Conservation (phyloP, 495 filamentous ascomycete genomes). For the Tetracladium marchalianum region DNA sequence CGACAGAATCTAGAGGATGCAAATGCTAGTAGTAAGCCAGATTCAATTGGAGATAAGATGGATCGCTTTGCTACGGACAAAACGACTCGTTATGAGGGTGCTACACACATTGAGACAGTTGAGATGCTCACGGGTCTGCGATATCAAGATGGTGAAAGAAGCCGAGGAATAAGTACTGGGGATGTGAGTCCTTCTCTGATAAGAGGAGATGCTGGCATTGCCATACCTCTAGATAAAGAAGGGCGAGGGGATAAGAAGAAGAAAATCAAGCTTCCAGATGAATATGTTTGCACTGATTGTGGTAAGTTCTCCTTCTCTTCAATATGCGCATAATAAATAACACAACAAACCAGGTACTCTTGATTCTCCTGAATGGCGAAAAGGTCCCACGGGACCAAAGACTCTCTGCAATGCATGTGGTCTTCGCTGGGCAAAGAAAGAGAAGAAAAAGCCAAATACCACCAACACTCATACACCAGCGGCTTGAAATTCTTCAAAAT, state of each 20-base stretch:
- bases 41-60: conserved; percentile 71
- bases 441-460: conserved; percentile 44
- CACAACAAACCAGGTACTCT: conserved; percentile 44
- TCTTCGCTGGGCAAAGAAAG: conserved; percentile 72
- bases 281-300: conserved; percentile 95
- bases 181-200: conserved; percentile 68
- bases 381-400: conserved; percentile 88
- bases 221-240: conserved; percentile 67
- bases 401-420: conserved; percentile 97
- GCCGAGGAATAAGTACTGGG: conserved; percentile 81
- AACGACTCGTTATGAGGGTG: conserved; percentile 54
- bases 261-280: conserved; percentile 80
- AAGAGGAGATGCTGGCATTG: conserved; percentile 77
- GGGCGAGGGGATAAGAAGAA: conserved; percentile 70
- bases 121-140: conserved; percentile 88
- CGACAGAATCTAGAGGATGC: conserved; percentile 72
- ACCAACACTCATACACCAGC: no score
- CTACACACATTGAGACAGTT: conserved; percentile 75
- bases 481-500: no score
- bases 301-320: conserved; percentile 34
- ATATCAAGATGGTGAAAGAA: conserved; percentile 84
- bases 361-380: conserved; percentile 94
- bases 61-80: no score
- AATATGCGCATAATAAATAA: conserved; percentile 9
- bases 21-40: conserved; percentile 53